A percentile compares a stretch with the other conserved stretches of the same genome.
phyloP scores from a whole-genome alignment of 2,329 filamentous ascomycete genomes.

The Epichloe amarillans region DNA sequence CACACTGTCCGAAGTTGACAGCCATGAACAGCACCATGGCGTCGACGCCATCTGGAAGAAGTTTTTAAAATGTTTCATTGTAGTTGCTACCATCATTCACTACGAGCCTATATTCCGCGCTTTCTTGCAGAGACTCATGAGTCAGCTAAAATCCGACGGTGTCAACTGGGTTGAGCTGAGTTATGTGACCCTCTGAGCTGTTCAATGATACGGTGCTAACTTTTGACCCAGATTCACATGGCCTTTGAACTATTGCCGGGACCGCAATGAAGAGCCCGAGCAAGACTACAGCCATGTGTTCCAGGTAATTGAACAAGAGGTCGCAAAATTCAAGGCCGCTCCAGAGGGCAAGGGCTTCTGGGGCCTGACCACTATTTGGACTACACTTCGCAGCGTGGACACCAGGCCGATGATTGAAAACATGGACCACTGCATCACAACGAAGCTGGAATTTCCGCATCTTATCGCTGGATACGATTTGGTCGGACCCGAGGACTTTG shows the following conservation, averaged over 20 bases:
- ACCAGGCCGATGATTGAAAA: conserved; percentile 57
- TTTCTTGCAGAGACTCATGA: conserved; percentile 60
- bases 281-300: conserved; percentile 57
- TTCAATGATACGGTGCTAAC: background rate
- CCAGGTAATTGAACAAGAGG: conserved; percentile 60
- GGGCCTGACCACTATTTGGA: conserved; percentile 79
- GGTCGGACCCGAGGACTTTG: conserved; percentile 75
- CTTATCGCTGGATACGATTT: conserved; percentile 80
- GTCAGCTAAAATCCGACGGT: conserved; percentile 63
- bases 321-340: conserved; percentile 59
- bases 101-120: conserved; percentile 82
- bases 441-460: conserved; percentile 66
- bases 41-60: conserved; percentile 76
- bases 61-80: conserved; percentile 60
- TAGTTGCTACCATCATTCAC: conserved; percentile 62
- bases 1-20: conserved; percentile 58
- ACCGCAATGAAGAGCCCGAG: conserved; percentile 53
- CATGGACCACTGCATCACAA: conserved; percentile 79
- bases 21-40: conserved; percentile 68
- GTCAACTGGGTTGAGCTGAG: conserved; percentile 73
- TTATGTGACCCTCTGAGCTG: conserved; percentile 15
- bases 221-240: conserved; percentile 47
- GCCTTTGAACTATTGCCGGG: conserved; percentile 52
- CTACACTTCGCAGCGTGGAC: conserved; percentile 50
- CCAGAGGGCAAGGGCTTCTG: conserved; percentile 66